A percentile compares a stretch with the other conserved stretches of the same genome.
Evolutionary conservation across 805 yeast genomes (phyloP).

Genomic region (Lipomyces yamanashiensis): DNA sequence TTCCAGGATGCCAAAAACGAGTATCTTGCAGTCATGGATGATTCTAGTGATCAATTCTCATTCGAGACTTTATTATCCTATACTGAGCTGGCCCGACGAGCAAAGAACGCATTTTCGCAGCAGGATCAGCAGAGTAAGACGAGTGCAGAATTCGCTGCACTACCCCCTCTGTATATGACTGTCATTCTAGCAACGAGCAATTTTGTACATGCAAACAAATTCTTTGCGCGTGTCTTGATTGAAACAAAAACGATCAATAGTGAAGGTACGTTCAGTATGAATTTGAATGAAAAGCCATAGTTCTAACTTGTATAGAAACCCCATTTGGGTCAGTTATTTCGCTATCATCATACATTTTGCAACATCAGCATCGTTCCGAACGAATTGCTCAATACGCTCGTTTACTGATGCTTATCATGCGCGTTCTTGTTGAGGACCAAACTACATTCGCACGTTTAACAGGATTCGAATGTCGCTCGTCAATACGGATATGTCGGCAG

Average conservation of each 20-base stretch:
- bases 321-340: constrained; percentile 44
- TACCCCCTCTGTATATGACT: constrained; percentile 29
- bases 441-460: constrained; percentile 17
- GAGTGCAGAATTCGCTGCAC: constrained; percentile 19
- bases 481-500: constrained; percentile 34
- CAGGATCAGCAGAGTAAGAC: constrained; percentile 16
- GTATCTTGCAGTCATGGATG: constrained; percentile 26
- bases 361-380: constrained; percentile 40
- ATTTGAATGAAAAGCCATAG: neutral
- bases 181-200: constrained; percentile 43
- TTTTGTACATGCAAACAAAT: constrained; percentile 46
- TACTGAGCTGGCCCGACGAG: constrained; percentile 21
- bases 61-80: constrained; percentile 28
- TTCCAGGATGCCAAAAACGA: constrained; percentile 20
- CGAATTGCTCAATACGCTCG: constrained; percentile 43
- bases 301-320: constrained; percentile 24
- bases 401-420: constrained; percentile 41
- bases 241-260: constrained; percentile 35
- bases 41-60: constrained; percentile 25
- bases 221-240: constrained; percentile 43
- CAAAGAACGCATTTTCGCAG: constrained; percentile 29
- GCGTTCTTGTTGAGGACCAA: constrained; percentile 44
- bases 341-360: constrained; percentile 42
- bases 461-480: constrained; percentile 16
- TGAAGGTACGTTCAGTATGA: constrained; percentile 16